Evolutionary conservation across 2,329 filamentous ascomycete genomes (phyloP), one percentile per base, ranked within the genome.

Genomic region (Emmonsiellopsis sp.): DNA sequence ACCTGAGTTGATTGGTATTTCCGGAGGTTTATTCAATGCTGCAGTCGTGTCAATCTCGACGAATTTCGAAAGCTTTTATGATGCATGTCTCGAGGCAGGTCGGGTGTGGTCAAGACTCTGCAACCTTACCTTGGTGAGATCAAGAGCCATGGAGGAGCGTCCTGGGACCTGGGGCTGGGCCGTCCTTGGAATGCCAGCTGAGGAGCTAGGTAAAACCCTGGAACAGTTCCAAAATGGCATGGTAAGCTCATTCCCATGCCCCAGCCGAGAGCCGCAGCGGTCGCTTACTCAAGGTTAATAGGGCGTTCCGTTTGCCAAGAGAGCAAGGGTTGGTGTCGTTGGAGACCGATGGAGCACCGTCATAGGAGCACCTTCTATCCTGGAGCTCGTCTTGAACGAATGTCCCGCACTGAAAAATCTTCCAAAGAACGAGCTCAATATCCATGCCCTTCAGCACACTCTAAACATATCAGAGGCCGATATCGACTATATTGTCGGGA

Each of bases 101-200:
- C 53, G 57, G 37, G 45, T 56, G 42, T 54, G 11, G 13, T 20
- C 26, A 10, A 34, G 57, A 41, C 45, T 57, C 38, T 55, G 53
- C 51, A 57, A 52, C 3, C 51, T 59, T 30, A 52, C 53, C 11
- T 56, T 46, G 4, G 51, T 50, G 7, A 37, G 57, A 20, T 57
- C 57, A n/a, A 54, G 57, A 50, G 55, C 57, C 15, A 47, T 54
- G 38, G 57, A 59, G 40, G 53, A 57, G 20, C 34, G 42, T 13
- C 53, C 53, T 31, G 55, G 57, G 15, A 38, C 34, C 41, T 59
- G 55, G 55, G 57, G 55, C n/a, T 57, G 55, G 53, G 55, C 53
- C 38, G 51, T 59, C 9, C 7, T 57, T 8, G 57, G 51, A 5
- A 54, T 57, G 16, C 10, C 47, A 20, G n/a, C 50, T 40, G 54